Evolutionary conservation across 169 alveolate species (phyloP).

Genomic region (Perkinsus olseni): DNA sequence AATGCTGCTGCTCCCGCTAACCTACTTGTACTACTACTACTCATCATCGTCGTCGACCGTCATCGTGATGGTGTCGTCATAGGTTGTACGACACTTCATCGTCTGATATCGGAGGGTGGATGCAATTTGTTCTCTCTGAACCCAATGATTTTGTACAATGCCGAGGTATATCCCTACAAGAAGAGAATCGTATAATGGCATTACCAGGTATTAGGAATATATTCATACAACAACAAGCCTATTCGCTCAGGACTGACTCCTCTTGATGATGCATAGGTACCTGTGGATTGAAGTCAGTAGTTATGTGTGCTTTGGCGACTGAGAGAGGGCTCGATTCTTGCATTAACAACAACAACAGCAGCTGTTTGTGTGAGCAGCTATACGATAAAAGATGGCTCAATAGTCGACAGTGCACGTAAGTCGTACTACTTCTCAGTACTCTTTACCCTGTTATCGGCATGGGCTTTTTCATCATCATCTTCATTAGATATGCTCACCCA

Average conservation of each 20-base stretch:
- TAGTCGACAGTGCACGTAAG: background rate
- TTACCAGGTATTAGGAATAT: background rate
- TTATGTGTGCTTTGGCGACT: background rate
- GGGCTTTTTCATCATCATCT: background rate
- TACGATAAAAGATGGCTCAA: background rate
- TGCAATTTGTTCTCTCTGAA: background rate
- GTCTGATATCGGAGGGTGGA: background rate
- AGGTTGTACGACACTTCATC: background rate
- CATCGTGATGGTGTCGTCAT: background rate
- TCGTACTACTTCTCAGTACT: background rate
- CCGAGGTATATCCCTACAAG: background rate
- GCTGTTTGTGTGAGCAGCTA: background rate
- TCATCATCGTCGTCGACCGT: background rate
- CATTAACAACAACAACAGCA: background rate
- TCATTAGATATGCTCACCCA: background rate
- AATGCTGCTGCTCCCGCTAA: background rate
- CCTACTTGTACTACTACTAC: background rate
- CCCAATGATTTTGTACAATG: background rate
- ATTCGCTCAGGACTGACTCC: background rate
- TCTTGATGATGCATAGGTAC: background rate
- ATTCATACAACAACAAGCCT: background rate
- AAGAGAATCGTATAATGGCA: background rate
- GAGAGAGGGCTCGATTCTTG: background rate
- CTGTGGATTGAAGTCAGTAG: background rate
- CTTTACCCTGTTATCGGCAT: no score